A percentile compares a stretch with the other conserved stretches of the same genome.
Evolutionary conservation across 176 grass and related monocot genomes (phyloP).

Genomic region (Eragrostis curvula): DNA sequence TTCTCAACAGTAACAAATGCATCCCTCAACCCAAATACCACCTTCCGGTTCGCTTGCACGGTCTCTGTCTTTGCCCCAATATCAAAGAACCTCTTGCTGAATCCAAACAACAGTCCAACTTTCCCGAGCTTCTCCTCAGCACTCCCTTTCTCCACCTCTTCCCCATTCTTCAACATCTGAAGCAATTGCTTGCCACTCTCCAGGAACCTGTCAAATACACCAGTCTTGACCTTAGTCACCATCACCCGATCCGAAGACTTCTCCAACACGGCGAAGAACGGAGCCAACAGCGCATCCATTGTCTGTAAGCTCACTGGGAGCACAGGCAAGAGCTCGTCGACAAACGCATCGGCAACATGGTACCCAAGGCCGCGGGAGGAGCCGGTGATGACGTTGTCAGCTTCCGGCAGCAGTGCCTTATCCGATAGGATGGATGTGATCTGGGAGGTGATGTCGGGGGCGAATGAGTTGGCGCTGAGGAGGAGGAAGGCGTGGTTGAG

Average conservation of each 20-base stretch:
- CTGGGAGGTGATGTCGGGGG: slow-evolving; percentile 34
- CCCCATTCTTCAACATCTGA: slow-evolving; percentile 54
- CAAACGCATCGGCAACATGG: slow-evolving; percentile 81
- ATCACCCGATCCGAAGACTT: slow-evolving; percentile 71
- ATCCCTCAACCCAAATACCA: slow-evolving; percentile 69
- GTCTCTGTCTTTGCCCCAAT: slow-evolving; percentile 64
- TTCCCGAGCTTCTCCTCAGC: slow-evolving; percentile 70
- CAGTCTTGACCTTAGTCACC: slow-evolving; percentile 68
- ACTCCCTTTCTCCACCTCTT: slow-evolving; percentile 56
- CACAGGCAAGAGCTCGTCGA: slow-evolving; percentile 72
- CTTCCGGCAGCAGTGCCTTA: slow-evolving; percentile 52
- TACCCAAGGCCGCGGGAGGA: slow-evolving; percentile 62
- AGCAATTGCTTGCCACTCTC: slow-evolving; percentile 54
- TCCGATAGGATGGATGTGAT: slow-evolving; percentile 55
- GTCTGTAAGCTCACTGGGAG: slow-evolving; percentile 57
- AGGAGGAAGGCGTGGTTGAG: slow-evolving; percentile 72
- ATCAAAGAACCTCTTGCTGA: slow-evolving; percentile 72
- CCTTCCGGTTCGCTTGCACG: slow-evolving; percentile 67
- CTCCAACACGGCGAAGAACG: slow-evolving; percentile 73
- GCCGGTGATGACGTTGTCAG: slow-evolving; percentile 35
- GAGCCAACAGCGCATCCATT: slow-evolving; percentile 51
- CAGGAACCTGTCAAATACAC: slow-evolving; percentile 69
- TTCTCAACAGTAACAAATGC: slow-evolving; percentile 83
- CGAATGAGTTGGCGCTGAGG: slow-evolving; percentile 57
- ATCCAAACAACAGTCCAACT: slow-evolving; percentile 56